A percentile compares a stretch with the other conserved stretches of the same genome.
Conservation (phyloP, 108 stramenopile genomes). For the Pseudonitzschia delicatissima region DNA sequence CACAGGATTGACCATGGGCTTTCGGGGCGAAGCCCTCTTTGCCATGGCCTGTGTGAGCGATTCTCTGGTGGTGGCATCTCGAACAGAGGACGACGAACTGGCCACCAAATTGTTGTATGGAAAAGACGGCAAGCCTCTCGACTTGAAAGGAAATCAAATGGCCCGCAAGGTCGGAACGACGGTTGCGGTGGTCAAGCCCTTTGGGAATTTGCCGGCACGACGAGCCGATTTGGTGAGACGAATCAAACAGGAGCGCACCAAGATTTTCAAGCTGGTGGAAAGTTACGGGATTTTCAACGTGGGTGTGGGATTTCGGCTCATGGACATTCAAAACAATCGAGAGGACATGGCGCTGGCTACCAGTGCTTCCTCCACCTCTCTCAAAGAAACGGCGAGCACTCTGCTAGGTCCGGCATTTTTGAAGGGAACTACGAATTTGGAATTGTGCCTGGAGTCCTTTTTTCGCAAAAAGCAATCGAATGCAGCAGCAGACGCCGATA, state of each 20-base stretch:
- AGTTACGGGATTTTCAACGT: constrained; percentile 77
- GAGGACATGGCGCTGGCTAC: constrained; percentile 52
- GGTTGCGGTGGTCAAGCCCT: constrained; percentile 73
- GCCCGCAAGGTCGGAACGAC: constrained; percentile 83
- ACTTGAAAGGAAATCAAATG: constrained; percentile 9
- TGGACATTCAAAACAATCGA: constrained; percentile 48
- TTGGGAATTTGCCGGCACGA: constrained; percentile 80
- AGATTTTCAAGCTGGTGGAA: constrained; percentile 71
- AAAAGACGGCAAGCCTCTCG: constrained; percentile 50
- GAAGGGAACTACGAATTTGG: constrained; percentile 30
- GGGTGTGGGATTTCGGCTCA: constrained; percentile 63
- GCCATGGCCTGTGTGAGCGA: constrained; percentile 64
- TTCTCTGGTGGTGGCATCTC: constrained; percentile 63
- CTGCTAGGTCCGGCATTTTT: constrained; percentile 68
- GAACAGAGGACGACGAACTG: constrained; percentile 51
- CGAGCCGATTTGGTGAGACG: constrained; percentile 66
- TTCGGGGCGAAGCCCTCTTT: constrained; percentile 91
- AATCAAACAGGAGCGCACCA: constrained; percentile 65
- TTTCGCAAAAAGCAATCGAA: not conserved
- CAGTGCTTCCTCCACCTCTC: constrained; percentile 34
- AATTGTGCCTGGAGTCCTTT: constrained; percentile 19
- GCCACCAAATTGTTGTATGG: constrained; percentile 64
- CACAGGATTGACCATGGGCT: constrained; percentile 40
- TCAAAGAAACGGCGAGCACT: constrained; percentile 60
- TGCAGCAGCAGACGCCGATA: constrained; percentile 1